These are phyloP conservation scores for Ricinus communis DNA, from an alignment of 345 rosid genomes.

Conservation along the genomic window DNA sequence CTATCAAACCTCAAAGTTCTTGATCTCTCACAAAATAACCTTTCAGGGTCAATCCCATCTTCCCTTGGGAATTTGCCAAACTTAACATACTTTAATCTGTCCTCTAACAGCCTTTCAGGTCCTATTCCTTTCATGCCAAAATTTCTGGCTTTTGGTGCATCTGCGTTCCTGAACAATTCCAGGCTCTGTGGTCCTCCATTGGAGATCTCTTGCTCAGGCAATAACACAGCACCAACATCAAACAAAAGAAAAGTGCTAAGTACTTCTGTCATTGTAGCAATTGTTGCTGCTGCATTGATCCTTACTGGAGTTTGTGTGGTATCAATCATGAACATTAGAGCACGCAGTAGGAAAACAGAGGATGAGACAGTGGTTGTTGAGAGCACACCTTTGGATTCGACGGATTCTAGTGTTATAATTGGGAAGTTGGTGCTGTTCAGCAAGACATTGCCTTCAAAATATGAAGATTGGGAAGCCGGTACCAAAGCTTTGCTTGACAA, in stretches of 20 bases:
- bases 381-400: constrained; percentile 75
- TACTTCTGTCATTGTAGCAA: constrained; percentile 77
- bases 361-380: constrained; percentile 52
- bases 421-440: constrained; percentile 94
- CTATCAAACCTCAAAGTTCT: constrained; percentile 55
- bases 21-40: constrained; percentile 66
- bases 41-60: constrained; percentile 70
- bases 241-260: constrained; percentile 54
- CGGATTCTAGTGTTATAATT: constrained; percentile 64
- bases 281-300: constrained; percentile 80
- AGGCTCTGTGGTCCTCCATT: constrained; percentile 81
- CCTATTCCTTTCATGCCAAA: constrained; percentile 50
- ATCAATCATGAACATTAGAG: constrained; percentile 73
- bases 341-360: constrained; percentile 53
- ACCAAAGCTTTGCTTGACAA: constrained; percentile 90
- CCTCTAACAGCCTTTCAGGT: constrained; percentile 79
- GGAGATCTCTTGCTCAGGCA: constrained; percentile 51
- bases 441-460: constrained; percentile 84
- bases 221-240: constrained; percentile 28
- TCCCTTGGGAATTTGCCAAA: constrained; percentile 58
- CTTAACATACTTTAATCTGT: constrained; percentile 60
- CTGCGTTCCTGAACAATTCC: constrained; percentile 70
- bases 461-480: constrained; percentile 97
- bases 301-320: constrained; percentile 78
- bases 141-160: constrained; percentile 59